Evolutionary conservation across 345 rosid species (phyloP), one percentile per base, ranked within the genome.

Genomic region (Erucastrum elatum): DNA sequence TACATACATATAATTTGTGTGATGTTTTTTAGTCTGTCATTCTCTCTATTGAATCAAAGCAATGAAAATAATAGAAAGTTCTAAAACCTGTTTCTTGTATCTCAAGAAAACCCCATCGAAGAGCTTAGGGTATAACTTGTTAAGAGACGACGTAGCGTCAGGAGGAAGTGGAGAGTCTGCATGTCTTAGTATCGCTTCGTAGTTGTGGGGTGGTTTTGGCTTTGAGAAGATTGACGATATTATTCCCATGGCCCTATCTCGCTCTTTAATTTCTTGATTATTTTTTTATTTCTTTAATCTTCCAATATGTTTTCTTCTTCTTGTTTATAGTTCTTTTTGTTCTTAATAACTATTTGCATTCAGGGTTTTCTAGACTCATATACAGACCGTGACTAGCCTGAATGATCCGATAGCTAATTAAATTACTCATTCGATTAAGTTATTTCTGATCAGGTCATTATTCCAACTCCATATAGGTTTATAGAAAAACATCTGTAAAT

Each of bases 91-190:
- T 88, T 83, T 85, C 37, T 71, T 78, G 82, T 76, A 75, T 82
- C 84, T 82, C 75, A 88, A 81, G 81, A 75, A 85, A 77, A 90
- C 82, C 15, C 87, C 87, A 16, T 60, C 11, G 27, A 30, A 60
- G 44, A 90, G 87, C 72, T 82, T 79, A 61, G 82, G 44, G 13
- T 80, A 56, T n/a, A 85, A 75, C 66, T 78, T 78, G 6, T 81
- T 75, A 2, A 30, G 39, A 35, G 39, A 35, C 39, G 39, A 35
- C 39, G 39, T 35, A 35, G 39, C 39, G 8, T 35, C 9, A 35
- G 39, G 9, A 35, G 39, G 41, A 35, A 35, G 41, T 1, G 10
- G 2, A 35, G 41, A 35, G 41, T 35, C 41, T 8, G 10, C 8
- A 35, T 35, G 9, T 35, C 8, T 35, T 35, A 35, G 41, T 7